Evolutionary conservation across 1,139 yeast species (phyloP).

Genomic region (Spencermartinsiella ligniputridi): DNA sequence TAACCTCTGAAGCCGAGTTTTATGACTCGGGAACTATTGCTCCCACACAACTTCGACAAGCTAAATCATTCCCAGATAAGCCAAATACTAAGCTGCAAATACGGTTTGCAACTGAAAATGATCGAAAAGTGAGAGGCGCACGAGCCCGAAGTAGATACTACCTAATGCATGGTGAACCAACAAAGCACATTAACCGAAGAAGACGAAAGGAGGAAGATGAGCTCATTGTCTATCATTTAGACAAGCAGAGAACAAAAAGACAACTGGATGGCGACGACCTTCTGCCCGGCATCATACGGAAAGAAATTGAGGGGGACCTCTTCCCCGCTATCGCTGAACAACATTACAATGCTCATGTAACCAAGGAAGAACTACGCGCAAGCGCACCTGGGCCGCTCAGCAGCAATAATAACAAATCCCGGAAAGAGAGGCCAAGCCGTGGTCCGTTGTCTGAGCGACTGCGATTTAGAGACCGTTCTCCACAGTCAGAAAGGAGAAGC

Average conservation of each 20-base stretch:
- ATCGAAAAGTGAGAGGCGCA: conserved; percentile 57
- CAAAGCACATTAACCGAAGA: conserved; percentile 18
- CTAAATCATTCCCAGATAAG: conserved; percentile 40
- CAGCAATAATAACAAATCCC: background rate
- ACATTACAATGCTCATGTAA: background rate
- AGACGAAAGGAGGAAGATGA: conserved; percentile 1
- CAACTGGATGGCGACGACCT: conserved; percentile 3
- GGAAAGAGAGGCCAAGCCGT: background rate
- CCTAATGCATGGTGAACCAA: conserved; percentile 71
- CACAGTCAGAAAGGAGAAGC: background rate
- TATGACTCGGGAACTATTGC: conserved; percentile 24
- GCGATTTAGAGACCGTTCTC: conserved; percentile 5
- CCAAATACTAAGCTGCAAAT: conserved; percentile 22
- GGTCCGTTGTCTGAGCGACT: background rate
- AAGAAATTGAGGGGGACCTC: conserved; percentile 5
- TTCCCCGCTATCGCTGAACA: conserved; percentile 7
- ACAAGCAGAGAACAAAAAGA: background rate
- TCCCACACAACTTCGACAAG: conserved; percentile 28
- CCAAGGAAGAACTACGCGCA: background rate
- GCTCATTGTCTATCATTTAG: conserved; percentile 5
- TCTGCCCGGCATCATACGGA: conserved; percentile 2
- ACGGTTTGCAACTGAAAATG: conserved; percentile 52
- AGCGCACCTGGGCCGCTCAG: background rate
- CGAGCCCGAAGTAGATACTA: conserved; percentile 61
- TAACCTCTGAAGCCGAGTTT: conserved; percentile 32